Evolutionary conservation across 2,329 filamentous ascomycete species (phyloP), one percentile per base, ranked within the genome.

Genomic region (Pseudohalonectria lignicola): DNA sequence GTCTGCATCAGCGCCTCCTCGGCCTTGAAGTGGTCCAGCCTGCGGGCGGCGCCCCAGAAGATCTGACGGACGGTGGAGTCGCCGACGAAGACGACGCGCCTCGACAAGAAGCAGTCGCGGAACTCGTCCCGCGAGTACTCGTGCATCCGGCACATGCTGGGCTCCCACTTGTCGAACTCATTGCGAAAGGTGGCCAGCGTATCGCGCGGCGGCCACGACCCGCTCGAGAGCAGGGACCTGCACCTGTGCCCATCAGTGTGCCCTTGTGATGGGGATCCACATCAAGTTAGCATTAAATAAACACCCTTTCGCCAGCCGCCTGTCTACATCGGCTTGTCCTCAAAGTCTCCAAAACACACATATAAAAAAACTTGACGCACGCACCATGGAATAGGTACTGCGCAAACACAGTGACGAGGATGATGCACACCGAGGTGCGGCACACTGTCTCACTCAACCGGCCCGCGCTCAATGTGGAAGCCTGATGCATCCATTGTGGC

Each of bases 41-140:
- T 68, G 40, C 57, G 61, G 15, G 65, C 65, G 3, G 66, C 61
- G 36, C 71, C 71, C 67, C 73, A 79, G 51, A 74, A 82, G 5
- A 79, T 53, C 46, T 79, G 70, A 11, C 76, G 67, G 7, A 69
- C 66, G 1, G 68, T 72, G 2, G 71, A 72, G 51, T 82, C 77
- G 28, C 78, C 77, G 19, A 69, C 63, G 45, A 82, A 75, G 13
- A 77, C 60, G n/a, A 80, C 48, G 36, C 63, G 64, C 7, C 65
- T 66, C 12, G 61, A 57, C 8, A 7, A 7, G 17, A 78, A 60
- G 48, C 78, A 82, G 33, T 57, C 53, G 15, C 59, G 54, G 30
- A 79, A 62, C 28, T 75, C 69, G n/a, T 62, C 51, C 5, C 54
- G 49, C 8, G 63, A 61, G 54, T 79, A 79, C 38, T 68, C 57